Conservation (phyloP, 305 asterid species). For the Coffea humblotiana region DNA sequence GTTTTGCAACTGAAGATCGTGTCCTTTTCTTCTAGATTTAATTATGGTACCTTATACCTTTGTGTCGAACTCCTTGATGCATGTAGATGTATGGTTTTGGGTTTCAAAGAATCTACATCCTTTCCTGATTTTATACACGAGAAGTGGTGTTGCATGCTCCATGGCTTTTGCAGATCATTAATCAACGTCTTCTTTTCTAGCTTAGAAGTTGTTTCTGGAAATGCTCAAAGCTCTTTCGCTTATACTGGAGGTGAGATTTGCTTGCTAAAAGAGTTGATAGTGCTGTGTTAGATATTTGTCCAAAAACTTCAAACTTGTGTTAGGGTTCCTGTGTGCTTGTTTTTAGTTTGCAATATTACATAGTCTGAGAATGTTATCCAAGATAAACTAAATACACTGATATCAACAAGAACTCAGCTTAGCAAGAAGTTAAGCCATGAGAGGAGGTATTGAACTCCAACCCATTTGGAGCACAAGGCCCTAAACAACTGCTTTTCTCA, state of each 20-base stretch:
- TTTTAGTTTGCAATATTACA: neutral
- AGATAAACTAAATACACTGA: neutral
- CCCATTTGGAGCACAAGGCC: neutral
- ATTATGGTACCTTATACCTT: conserved; percentile 68
- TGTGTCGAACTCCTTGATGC: conserved; percentile 75
- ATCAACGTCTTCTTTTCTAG: conserved; percentile 47
- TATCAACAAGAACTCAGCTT: neutral
- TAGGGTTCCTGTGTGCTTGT: neutral
- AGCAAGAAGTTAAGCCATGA: neutral
- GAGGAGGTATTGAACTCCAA: neutral
- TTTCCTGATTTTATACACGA: conserved; percentile 38
- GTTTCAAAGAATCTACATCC: conserved; percentile 31
- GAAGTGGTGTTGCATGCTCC: conserved; percentile 56
- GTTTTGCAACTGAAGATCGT: conserved; percentile 30
- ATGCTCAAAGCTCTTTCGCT: conserved; percentile 41
- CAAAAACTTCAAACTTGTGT: neutral
- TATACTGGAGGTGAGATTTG: conserved; percentile 56
- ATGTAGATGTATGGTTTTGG: conserved; percentile 59
- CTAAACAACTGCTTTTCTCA: neutral
- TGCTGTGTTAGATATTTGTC: neutral
- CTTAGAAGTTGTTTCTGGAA: conserved; percentile 39
- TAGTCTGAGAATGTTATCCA: neutral
- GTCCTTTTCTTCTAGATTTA: conserved; percentile 33
- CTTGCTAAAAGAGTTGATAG: conserved; percentile 7
- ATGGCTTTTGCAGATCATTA: conserved; percentile 46